A percentile compares a stretch with the other conserved stretches of the same genome.
These are phyloP conservation scores for Fusarium nanum DNA, from an alignment of 2,329 filamentous ascomycete species.

Conservation along the genomic window DNA sequence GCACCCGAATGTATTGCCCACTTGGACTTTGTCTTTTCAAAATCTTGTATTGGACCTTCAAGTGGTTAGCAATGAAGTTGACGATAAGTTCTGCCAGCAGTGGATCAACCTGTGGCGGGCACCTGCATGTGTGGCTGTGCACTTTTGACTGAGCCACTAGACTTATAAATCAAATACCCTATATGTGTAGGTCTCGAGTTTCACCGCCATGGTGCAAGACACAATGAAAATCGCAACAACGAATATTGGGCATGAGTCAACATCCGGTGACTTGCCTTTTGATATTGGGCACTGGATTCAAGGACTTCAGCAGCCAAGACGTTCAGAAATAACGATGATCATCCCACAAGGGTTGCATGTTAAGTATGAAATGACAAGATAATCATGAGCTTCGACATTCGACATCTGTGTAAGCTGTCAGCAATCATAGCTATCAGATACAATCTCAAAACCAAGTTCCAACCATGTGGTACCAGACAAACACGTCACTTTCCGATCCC, in stretches of 20 bases:
- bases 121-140: conserved; percentile 28
- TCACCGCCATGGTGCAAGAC: neutral
- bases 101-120: conserved; percentile 41
- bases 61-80: conserved; percentile 36
- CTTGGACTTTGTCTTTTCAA: conserved; percentile 29
- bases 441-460: neutral
- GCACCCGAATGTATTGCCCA: conserved; percentile 13
- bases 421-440: conserved; percentile 1
- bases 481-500: conserved; percentile 25
- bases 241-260: neutral
- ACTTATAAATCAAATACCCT: neutral
- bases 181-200: neutral
- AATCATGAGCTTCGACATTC: conserved; percentile 14
- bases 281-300: neutral
- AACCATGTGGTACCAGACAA: conserved; percentile 19
- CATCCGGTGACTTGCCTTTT: neutral
- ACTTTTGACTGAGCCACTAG: conserved; percentile 31
- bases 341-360: neutral
- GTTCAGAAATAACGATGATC: neutral
- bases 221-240: neutral
- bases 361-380: neutral
- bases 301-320: neutral
- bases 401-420: neutral
- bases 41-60: conserved; percentile 26
- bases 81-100: conserved; percentile 44